These are phyloP conservation scores for Pleurotus sapidus DNA, from an alignment of 768 basidiomycete genomes.

Conservation along the genomic window DNA sequence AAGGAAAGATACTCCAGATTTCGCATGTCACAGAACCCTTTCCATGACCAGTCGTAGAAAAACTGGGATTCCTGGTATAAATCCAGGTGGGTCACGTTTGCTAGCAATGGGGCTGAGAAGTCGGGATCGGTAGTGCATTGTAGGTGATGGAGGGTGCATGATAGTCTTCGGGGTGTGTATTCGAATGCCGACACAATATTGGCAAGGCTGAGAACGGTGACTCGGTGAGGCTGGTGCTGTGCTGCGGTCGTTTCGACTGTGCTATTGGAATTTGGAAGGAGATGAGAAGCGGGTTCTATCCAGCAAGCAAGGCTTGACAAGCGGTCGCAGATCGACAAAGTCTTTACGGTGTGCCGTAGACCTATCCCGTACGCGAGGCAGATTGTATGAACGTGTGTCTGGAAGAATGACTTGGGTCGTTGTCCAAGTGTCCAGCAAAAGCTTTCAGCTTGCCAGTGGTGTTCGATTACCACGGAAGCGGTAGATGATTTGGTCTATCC, in stretches of 20 bases:
- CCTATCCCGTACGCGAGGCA: constrained; percentile 12
- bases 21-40: constrained; percentile 7
- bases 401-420: constrained; percentile 9
- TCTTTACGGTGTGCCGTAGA: constrained; percentile 9
- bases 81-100: constrained; percentile 12
- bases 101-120: constrained; percentile 9
- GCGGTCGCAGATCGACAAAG: constrained; percentile 9
- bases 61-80: constrained; percentile 13
- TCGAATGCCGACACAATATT: neutral
- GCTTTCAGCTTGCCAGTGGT: constrained; percentile 9
- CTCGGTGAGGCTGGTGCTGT: too few relatives aligned
- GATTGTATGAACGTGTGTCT: constrained; percentile 11
- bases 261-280: too few relatives aligned
- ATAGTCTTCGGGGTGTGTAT: constrained; percentile 5
- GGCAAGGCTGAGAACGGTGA: too few relatives aligned
- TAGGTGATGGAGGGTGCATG: constrained; percentile 4
- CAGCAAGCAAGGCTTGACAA: constrained; percentile 14
- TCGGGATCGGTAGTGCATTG: constrained; percentile 12
- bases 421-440: constrained; percentile 11
- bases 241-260: too few relatives aligned
- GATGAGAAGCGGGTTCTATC: neutral
- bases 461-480: constrained; percentile 9
- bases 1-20: constrained; percentile 11
- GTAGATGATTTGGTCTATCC: constrained; percentile 16
- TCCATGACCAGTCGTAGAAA: constrained; percentile 13